Evolutionary conservation across 2,329 filamentous ascomycete species (phyloP).

Genomic region (Fusarium globosum): DNA sequence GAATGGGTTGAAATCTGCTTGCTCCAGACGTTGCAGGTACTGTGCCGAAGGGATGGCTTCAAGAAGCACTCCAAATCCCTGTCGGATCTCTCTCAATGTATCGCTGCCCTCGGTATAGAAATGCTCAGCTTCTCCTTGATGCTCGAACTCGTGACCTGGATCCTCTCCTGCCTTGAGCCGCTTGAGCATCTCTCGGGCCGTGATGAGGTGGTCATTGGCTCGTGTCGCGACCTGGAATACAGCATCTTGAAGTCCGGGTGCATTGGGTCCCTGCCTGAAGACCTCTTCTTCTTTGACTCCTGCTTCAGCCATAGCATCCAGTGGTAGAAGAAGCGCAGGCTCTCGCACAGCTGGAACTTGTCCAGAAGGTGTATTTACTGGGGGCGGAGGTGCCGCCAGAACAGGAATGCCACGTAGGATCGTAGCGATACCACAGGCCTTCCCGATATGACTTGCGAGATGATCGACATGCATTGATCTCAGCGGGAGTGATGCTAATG

Average conservation of each 20-base stretch:
- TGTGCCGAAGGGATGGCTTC: slow-evolving; percentile 81
- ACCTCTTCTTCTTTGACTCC: slow-evolving; percentile 90
- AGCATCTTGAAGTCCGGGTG: slow-evolving; percentile 85
- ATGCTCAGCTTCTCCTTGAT: slow-evolving; percentile 80
- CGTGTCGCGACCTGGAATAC: slow-evolving; percentile 93
- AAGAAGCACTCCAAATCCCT: slow-evolving; percentile 82
- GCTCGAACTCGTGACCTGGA: slow-evolving; percentile 89
- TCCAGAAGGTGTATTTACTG: slow-evolving; percentile 57
- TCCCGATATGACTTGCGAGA: slow-evolving; percentile 93
- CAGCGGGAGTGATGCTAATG: slow-evolving; percentile 81
- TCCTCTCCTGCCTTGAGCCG: slow-evolving; percentile 79
- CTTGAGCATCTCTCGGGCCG: slow-evolving; percentile 89
- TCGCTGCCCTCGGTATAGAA: slow-evolving; percentile 57
- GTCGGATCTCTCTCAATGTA: slow-evolving; percentile 58
- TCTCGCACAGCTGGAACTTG: slow-evolving; percentile 53
- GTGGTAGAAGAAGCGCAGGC: slow-evolving; percentile 77
- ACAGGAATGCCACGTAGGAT: slow-evolving; percentile 89
- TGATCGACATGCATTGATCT: slow-evolving; percentile 89
- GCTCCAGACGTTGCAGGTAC: slow-evolving; percentile 83
- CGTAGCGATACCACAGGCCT: slow-evolving; percentile 88
- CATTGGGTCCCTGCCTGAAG: slow-evolving; percentile 81
- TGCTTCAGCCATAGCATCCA: slow-evolving; percentile 88
- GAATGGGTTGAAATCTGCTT: slow-evolving; percentile 85
- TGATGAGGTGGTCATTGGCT: slow-evolving; percentile 95
- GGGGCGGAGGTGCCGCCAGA: slow-evolving; percentile 77